Conservation (phyloP, 805 yeast genomes). For the Wickerhamomyces bovis region DNA sequence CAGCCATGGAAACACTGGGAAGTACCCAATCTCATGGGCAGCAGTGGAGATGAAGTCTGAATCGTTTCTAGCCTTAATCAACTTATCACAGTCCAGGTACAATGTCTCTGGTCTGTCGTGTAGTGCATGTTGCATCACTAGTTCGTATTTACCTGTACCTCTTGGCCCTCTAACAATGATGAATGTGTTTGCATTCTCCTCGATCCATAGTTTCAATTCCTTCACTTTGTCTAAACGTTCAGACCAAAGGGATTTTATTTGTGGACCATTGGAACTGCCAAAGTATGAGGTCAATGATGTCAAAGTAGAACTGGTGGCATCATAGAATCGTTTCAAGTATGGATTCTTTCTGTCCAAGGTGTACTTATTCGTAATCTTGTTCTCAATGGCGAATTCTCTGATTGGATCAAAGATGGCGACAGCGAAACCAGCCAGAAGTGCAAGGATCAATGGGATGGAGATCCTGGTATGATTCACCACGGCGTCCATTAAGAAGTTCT, state of each 20-base stretch:
- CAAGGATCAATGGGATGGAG: slow-evolving; percentile 73
- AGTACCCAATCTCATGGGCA: slow-evolving; percentile 80
- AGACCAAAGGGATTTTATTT: slow-evolving; percentile 48
- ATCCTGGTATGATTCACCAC: slow-evolving; percentile 75
- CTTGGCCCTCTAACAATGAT: slow-evolving; percentile 88
- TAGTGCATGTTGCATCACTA: slow-evolving; percentile 65
- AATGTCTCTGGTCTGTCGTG: slow-evolving; percentile 55
- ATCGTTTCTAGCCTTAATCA: slow-evolving; percentile 72
- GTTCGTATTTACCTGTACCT: slow-evolving; percentile 88
- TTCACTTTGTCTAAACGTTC: slow-evolving; percentile 65
- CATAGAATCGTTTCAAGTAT: slow-evolving; percentile 31
- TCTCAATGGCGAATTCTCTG: slow-evolving; percentile 70
- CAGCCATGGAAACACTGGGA: slow-evolving; percentile 91
- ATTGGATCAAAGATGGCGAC: slow-evolving; percentile 91
- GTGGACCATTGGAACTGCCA: slow-evolving; percentile 5
- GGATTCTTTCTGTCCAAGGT: slow-evolving; percentile 43
- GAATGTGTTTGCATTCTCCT: slow-evolving; percentile 86
- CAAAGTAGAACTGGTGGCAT: slow-evolving; percentile 25
- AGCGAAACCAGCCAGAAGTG: slow-evolving; percentile 73
- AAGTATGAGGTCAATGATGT: slow-evolving; percentile 22
- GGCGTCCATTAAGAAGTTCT: slow-evolving; percentile 48
- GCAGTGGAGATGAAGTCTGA: slow-evolving; percentile 57
- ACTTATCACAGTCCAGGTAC: slow-evolving; percentile 70
- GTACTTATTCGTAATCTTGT: slow-evolving; percentile 59
- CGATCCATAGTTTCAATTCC: slow-evolving; percentile 70